Conservation (phyloP, 257 asterid genomes). For the Solanum microdontum region DNA sequence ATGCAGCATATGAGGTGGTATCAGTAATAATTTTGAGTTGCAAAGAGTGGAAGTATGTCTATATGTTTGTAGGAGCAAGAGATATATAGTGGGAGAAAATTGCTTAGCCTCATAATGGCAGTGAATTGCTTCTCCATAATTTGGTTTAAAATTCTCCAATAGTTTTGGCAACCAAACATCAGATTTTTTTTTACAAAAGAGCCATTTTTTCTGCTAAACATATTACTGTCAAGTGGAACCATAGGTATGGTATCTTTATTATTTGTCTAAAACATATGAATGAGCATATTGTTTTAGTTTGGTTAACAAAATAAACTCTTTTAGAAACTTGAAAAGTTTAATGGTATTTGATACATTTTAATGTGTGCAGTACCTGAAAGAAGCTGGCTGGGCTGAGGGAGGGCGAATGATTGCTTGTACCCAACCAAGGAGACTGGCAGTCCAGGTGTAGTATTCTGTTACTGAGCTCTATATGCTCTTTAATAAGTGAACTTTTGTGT, state of each 20-base stretch:
- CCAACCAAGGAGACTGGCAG: constrained; percentile 96
- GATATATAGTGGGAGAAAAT: neutral
- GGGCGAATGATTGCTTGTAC: constrained; percentile 92
- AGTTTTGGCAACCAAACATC: neutral
- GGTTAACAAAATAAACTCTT: neutral
- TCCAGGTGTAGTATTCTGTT: constrained; percentile 43
- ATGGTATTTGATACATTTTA: neutral
- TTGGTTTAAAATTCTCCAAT: neutral
- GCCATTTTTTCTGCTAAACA: neutral
- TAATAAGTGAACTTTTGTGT: neutral
- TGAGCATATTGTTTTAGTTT: neutral
- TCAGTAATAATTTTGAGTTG: neutral
- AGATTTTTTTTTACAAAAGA: neutral
- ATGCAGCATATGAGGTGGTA: neutral
- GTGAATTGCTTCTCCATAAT: neutral
- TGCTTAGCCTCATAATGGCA: neutral
- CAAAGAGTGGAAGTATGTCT: neutral
- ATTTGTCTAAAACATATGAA: neutral
- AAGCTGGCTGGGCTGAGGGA: constrained; percentile 95
- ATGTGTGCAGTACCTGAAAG: constrained; percentile 58
- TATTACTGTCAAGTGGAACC: neutral
- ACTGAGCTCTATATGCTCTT: neutral
- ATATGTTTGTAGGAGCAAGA: neutral
- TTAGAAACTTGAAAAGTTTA: neutral
- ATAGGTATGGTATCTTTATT: neutral